Evolutionary conservation across 2,329 filamentous ascomycete genomes (phyloP).

Genomic region (Talaromyces atroroseus): DNA sequence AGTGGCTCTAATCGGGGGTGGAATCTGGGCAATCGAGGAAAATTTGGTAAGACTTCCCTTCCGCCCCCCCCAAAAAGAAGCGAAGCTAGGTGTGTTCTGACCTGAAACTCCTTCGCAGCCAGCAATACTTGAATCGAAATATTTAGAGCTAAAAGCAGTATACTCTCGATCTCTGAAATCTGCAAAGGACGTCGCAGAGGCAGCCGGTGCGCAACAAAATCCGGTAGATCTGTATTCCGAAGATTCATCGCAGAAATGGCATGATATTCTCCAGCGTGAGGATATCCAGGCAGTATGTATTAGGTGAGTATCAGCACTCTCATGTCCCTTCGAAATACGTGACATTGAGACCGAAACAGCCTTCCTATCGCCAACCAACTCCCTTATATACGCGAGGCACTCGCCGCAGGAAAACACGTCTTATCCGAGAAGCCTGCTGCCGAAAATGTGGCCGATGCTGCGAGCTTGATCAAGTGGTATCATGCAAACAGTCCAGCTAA

Average conservation of each 20-base stretch:
- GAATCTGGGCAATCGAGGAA: conserved; percentile 54
- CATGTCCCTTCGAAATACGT: too few species aligned
- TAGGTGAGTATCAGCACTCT: conserved; percentile 26
- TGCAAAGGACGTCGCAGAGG: conserved; percentile 40
- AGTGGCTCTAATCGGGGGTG: conserved; percentile 15
- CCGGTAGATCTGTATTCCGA: conserved; percentile 53
- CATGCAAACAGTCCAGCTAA: conserved; percentile 30
- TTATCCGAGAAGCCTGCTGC: conserved; percentile 55
- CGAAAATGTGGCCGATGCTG: conserved; percentile 49
- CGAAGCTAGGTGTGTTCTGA: not conserved
- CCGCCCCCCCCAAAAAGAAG: not conserved
- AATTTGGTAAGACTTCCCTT: conserved; percentile 40
- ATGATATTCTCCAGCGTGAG: conserved; percentile 42
- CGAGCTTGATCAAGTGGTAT: conserved; percentile 49
- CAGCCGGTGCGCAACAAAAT: conserved; percentile 15
- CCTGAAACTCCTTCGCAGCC: conserved; percentile 32
- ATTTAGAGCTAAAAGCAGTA: conserved; percentile 49
- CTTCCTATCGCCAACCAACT: conserved; percentile 51
- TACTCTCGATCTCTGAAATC: conserved; percentile 55
- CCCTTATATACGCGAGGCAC: conserved; percentile 45
- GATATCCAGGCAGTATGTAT: conserved; percentile 50
- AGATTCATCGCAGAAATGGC: conserved; percentile 44
- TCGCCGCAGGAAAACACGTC: conserved; percentile 51
- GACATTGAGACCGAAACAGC: conserved; percentile 20
- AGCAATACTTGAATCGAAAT: conserved; percentile 43